Evolutionary conservation across 75 land plant species (phyloP).

Genomic region (Pinus taeda): DNA sequence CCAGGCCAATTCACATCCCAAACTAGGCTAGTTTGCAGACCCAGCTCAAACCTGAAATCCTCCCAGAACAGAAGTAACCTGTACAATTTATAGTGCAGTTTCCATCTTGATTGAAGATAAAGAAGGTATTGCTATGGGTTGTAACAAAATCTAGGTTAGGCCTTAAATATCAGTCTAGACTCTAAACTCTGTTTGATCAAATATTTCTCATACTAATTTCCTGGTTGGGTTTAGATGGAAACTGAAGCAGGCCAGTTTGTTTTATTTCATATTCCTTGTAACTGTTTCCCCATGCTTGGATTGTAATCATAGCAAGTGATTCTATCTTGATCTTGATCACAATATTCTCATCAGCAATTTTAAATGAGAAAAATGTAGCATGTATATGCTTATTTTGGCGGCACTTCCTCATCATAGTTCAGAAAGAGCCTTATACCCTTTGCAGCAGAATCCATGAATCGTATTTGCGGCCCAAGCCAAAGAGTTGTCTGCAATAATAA

Average conservation of each 20-base stretch:
- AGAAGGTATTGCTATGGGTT: too few relatives aligned
- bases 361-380: neutral
- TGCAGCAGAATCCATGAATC: neutral
- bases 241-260: neutral
- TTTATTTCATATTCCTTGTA: neutral
- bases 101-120: neutral
- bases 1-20: neutral
- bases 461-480: neutral
- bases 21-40: neutral
- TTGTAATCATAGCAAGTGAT: neutral
- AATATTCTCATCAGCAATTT: neutral
- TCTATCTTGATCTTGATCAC: neutral
- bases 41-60: neutral
- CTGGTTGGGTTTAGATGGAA: neutral
- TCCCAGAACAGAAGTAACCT: neutral
- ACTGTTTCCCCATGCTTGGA: neutral
- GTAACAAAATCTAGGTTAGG: neutral
- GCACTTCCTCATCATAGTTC: neutral
- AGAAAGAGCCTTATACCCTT: neutral
- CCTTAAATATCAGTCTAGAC: neutral
- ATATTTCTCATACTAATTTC: neutral
- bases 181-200: neutral
- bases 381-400: neutral
- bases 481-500: neutral
- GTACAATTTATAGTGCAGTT: neutral